Base-by-base conservation (phyloP, 2,329 filamentous ascomycete species). In the Colletotrichum coccodes region DNA sequence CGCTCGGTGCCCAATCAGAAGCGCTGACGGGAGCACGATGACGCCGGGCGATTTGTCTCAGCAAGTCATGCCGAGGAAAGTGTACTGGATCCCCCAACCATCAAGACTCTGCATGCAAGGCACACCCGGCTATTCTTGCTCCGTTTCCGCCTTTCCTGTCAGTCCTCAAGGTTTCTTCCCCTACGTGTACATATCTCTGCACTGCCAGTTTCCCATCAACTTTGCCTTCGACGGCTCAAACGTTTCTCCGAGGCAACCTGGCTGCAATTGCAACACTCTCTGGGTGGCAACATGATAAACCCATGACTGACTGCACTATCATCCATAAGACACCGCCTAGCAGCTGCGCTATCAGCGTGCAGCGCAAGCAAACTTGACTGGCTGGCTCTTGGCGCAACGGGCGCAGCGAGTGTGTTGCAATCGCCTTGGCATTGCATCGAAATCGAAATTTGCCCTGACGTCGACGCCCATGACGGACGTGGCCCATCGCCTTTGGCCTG, bases 91-190 rank as follows among this genome's bases (percentile, higher is more conserved):
- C 44, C 46, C 54, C 21, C 65, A 54, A 50, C 54, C 44, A 18
- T 32, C 66, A 52, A 60, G 49, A 60, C 61, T 68, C 40, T 68
- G 54, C 56, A 68, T 60, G 54, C 66, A 69, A 66, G 49, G 61
- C 38, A 68, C 49, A 36, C 65, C 61, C 61, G 66, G 66, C 49
- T 49, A 65, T 60, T 60, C 66, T 21, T 66, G 53, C 52, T 36
- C 21, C 40, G 21, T 64, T 58, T 46, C 30, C 44, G 32, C 49
- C 16, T 16, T 16, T 21, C 12, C 38, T 36, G 26, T 46, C 34
- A 30, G 12, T 47, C 34, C 32, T n/a, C 40, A 30, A 47, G 26
- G 23, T 49, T 49, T 49, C 6, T 16, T 30, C 46, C 16, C 4
- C 2, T 30, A n/a, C n/a, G n/a, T n/a, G n/a, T 50, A 23, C 28